Conservation (phyloP, 1,284 basidiomycete species). For the Heterobasidion parviporum region DNA sequence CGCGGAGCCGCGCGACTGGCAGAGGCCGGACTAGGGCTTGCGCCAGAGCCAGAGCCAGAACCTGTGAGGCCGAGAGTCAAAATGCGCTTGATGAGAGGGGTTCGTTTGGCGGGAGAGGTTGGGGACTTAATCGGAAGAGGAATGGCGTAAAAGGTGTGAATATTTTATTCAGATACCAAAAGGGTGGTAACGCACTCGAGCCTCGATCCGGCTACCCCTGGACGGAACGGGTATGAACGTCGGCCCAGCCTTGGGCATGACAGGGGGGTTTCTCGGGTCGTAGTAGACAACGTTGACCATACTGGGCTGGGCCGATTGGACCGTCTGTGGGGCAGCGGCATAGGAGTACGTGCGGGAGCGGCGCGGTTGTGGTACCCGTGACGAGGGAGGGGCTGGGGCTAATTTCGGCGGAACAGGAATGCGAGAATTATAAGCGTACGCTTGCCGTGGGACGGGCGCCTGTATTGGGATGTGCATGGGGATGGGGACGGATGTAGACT, state of each 20-base stretch:
- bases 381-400: no score
- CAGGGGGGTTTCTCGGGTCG: background rate
- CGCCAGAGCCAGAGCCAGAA: background rate
- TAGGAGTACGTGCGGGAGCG: background rate
- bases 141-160: no score
- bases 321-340: background rate
- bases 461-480: background rate
- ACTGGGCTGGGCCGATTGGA: no score
- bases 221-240: background rate
- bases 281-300: background rate
- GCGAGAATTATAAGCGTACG: background rate
- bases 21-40: background rate
- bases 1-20: background rate
- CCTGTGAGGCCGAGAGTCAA: background rate
- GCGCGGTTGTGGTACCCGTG: background rate
- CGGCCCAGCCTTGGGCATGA: background rate
- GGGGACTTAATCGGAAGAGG: background rate
- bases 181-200: background rate
- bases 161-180: background rate
- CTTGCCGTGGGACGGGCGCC: no score
- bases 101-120: background rate
- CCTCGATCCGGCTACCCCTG: background rate
- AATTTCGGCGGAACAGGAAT: background rate
- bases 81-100: background rate
- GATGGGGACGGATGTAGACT: background rate